Base-by-base conservation (phyloP, 179 eudicot genomes). In the Drosera spatulata region DNA sequence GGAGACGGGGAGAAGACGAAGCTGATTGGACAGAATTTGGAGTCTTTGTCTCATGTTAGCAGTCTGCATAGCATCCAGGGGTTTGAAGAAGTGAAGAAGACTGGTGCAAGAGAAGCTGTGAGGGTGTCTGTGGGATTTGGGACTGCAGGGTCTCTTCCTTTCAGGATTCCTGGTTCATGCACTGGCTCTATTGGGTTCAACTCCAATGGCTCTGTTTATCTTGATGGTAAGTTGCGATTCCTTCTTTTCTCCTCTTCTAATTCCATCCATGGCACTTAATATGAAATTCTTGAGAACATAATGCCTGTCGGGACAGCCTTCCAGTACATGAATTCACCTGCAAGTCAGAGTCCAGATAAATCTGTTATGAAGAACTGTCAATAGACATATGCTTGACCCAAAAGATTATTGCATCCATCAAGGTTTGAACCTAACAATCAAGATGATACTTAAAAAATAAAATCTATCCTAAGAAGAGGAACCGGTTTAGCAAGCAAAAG, bases 121-220 rank as follows among this genome's bases (percentile, higher is more conserved):
- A 77, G 4, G 57, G 42, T 85, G 53, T 62, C 80, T 33, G 37
- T 85, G 5, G 97, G 97, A 58, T 69, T 91, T 2, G 60, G 71
- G 4, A 68, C 73, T 6, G 83, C 76, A 0, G 84, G 82, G 1
- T 39, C 73, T 55, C 59, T 14, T 22, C 83, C 79, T 4, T 47
- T 63, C 12, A 80, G 69, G 72, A 7, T 80, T 50, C 96, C 96
- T 2, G 98, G 98, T 0, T 81, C 74, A 52, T 85, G 67, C 50
- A 76, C 67, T 4, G 96, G 82, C 2, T 91, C 98, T 2, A 71
- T 88, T 67, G 96, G 95, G 5, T 85, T 91, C 69, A 79, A 80
- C 54, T 91, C 98, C 2, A 78, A 75, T 69, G 98, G 96, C n/a
- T 85, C 96, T 55, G 82, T 88, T 64, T 82, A 39, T 70, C 81